phyloP scores from a whole-genome alignment of 768 basidiomycete species.

The Suillus brevipes region DNA sequence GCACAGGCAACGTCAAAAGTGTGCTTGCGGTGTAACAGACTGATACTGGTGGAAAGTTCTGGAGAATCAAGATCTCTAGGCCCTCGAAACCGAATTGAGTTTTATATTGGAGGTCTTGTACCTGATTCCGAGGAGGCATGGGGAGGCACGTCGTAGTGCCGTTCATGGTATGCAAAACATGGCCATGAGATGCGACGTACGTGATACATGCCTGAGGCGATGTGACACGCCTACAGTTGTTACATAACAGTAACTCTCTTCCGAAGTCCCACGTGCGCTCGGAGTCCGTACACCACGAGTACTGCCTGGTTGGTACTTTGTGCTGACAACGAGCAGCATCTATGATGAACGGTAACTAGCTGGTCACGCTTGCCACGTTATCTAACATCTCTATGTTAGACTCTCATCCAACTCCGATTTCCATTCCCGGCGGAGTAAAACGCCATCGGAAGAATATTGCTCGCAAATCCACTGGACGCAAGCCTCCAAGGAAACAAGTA shows the following conservation, averaged over 20 bases:
- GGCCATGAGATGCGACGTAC: neutral
- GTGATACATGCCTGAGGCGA: neutral
- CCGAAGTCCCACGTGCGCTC: neutral
- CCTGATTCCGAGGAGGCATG: neutral
- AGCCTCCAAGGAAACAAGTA: slow-evolving; percentile 5
- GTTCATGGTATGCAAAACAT: neutral
- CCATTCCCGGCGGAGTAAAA: neutral
- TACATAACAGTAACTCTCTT: neutral
- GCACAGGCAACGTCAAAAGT: neutral
- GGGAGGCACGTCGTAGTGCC: neutral
- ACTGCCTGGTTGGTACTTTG: neutral
- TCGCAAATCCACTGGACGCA: neutral
- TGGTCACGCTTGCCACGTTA: neutral
- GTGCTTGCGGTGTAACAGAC: neutral
- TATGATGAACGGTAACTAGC: neutral
- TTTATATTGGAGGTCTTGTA: neutral
- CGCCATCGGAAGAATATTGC: neutral
- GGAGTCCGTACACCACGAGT: neutral
- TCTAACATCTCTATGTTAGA: neutral
- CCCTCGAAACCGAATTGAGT: neutral
- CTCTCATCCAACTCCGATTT: neutral
- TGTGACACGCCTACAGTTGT: neutral
- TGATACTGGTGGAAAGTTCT: neutral
- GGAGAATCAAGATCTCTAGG: neutral
- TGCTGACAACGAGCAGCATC: neutral